phyloP scores from a whole-genome alignment of 2,329 filamentous ascomycete species.

The Colletotrichum echinochloae region DNA sequence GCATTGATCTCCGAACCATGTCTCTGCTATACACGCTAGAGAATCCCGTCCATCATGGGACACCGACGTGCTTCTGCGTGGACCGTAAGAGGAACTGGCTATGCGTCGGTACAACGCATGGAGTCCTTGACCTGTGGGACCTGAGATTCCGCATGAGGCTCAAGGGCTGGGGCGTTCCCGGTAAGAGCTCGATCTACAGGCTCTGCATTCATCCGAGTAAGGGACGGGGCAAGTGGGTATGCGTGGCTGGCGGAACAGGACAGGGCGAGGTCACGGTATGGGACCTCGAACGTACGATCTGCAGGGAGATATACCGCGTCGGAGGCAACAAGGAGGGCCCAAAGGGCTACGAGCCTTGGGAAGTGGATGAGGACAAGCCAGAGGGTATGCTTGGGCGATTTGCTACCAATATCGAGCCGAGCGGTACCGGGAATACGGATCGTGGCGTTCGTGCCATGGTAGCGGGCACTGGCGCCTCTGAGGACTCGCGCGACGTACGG shows the following conservation, averaged over 20 bases:
- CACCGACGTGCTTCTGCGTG: slow-evolving; percentile 90
- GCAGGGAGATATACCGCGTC: slow-evolving; percentile 87
- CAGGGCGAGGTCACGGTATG: slow-evolving; percentile 93
- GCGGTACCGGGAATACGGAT: slow-evolving; percentile 66
- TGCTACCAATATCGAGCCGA: slow-evolving; percentile 77
- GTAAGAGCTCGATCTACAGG: slow-evolving; percentile 82
- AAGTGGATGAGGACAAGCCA: slow-evolving; percentile 88
- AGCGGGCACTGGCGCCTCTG: slow-evolving; percentile 76
- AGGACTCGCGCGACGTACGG: slow-evolving; percentile 78
- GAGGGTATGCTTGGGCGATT: slow-evolving; percentile 91
- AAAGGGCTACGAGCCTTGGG: slow-evolving; percentile 83
- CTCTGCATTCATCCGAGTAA: slow-evolving; percentile 83
- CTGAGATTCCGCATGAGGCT: slow-evolving; percentile 91
- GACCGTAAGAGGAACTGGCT: slow-evolving; percentile 92
- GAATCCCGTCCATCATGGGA: slow-evolving; percentile 92
- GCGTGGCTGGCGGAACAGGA: slow-evolving; percentile 87
- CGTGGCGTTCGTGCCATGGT: slow-evolving; percentile 81
- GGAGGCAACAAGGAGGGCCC: slow-evolving; percentile 70
- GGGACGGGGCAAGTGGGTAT: slow-evolving; percentile 85
- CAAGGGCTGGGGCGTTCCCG: slow-evolving; percentile 88
- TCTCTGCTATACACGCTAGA: slow-evolving; percentile 80
- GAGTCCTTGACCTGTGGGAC: slow-evolving; percentile 95
- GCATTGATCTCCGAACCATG: slow-evolving; percentile 91
- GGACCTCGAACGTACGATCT: slow-evolving; percentile 92
- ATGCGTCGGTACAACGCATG: slow-evolving; percentile 90